A percentile compares a stretch with the other conserved stretches of the same genome.
phyloP scores from a whole-genome alignment of 2,329 filamentous ascomycete species.

The Aspergillus neotritici region DNA sequence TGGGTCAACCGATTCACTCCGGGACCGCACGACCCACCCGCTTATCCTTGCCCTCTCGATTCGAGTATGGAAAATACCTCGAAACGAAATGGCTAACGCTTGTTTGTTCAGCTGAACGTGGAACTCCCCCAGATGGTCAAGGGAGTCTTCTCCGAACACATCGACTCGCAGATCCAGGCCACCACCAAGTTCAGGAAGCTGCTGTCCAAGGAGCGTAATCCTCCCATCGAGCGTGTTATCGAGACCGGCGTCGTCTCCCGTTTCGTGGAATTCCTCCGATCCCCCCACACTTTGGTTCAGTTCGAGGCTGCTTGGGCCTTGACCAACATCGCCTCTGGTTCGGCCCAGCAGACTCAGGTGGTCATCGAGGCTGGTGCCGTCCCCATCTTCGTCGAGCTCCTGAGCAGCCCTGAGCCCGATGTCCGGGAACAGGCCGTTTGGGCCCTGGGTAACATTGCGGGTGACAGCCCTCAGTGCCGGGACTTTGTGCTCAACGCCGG shows the following conservation, averaged over 20 bases:
- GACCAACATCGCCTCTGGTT: conserved; percentile 98
- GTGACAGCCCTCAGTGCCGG: conserved; percentile 94
- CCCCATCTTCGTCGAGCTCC: conserved; percentile 94
- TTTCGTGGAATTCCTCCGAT: conserved; percentile 97
- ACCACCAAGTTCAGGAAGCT: conserved; percentile 99
- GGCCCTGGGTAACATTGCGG: conserved; percentile 97
- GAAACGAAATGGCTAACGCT: conserved; percentile 16
- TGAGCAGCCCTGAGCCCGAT: conserved; percentile 93
- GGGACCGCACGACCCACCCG: background rate
- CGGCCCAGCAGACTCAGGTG: conserved; percentile 94
- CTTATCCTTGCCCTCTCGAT: background rate
- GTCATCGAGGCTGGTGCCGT: conserved; percentile 98
- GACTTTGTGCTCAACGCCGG: conserved; percentile 92
- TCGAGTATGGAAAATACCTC: conserved; percentile 3
- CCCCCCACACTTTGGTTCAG: conserved; percentile 94
- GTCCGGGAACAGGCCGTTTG: conserved; percentile 97
- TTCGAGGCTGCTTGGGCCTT: conserved; percentile 99
- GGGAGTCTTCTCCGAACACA: conserved; percentile 97
- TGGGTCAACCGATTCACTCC: background rate
- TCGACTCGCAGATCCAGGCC: conserved; percentile 93
- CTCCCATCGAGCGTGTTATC: conserved; percentile 97
- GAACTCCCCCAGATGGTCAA: conserved; percentile 97
- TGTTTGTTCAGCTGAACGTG: conserved; percentile 70
- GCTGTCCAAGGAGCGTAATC: conserved; percentile 96
- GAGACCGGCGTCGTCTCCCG: conserved; percentile 96